Evolutionary conservation across 2,329 filamentous ascomycete species (phyloP).

Genomic region (Gnomoniopsis smithogilvyi): DNA sequence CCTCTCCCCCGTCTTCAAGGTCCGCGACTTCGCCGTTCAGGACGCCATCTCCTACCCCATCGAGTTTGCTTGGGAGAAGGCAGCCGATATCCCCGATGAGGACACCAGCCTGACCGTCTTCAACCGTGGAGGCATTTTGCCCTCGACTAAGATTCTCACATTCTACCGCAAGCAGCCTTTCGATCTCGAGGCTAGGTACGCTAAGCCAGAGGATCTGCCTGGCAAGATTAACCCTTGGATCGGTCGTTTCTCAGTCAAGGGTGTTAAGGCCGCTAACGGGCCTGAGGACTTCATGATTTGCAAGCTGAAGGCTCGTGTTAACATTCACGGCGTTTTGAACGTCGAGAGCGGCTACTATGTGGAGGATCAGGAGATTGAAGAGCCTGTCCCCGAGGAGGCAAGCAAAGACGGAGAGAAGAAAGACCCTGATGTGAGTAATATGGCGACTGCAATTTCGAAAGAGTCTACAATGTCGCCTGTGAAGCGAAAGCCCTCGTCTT

Average conservation of each 20-base stretch:
- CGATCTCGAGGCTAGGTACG: slow-evolving; percentile 92
- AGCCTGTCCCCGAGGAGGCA: slow-evolving; percentile 76
- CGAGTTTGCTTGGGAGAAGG: slow-evolving; percentile 99
- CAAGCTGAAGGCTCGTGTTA: slow-evolving; percentile 97
- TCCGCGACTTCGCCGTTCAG: slow-evolving; percentile 96
- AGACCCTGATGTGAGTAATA: slow-evolving; percentile 70
- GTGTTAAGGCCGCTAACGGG: slow-evolving; percentile 79
- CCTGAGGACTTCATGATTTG: slow-evolving; percentile 99
- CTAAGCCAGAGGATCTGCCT: slow-evolving; percentile 79
- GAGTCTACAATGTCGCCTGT: neutral
- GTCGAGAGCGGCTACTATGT: slow-evolving; percentile 97
- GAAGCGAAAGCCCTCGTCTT: slow-evolving; percentile 11
- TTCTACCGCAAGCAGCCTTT: slow-evolving; percentile 99
- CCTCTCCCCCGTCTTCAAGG: slow-evolving; percentile 94
- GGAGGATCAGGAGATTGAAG: slow-evolving; percentile 95
- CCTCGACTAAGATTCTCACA: slow-evolving; percentile 97
- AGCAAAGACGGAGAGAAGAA: slow-evolving; percentile 51
- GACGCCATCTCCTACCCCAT: slow-evolving; percentile 98
- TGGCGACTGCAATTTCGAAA: neutral
- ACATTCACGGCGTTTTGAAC: slow-evolving; percentile 93
- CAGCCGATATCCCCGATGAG: slow-evolving; percentile 95
- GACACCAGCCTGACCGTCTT: slow-evolving; percentile 97
- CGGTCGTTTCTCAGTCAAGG: slow-evolving; percentile 96
- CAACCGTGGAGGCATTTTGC: slow-evolving; percentile 94
- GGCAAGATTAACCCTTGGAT: slow-evolving; percentile 94